Evolutionary conservation across 1,139 yeast genomes (phyloP).

Genomic region (Pneumocystis wakefieldiae): DNA sequence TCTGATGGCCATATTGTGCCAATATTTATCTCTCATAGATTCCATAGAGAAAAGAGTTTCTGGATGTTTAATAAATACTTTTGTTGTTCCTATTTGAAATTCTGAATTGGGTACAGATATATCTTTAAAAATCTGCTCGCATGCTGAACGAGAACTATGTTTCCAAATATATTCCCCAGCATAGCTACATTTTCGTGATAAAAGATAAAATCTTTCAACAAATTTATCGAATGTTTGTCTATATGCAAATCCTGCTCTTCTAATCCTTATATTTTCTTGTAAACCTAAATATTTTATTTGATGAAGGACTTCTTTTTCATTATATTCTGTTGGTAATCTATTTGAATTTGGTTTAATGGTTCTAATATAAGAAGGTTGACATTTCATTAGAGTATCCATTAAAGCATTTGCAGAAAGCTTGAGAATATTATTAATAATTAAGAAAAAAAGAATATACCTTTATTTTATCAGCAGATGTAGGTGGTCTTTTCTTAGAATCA

Average conservation of each 20-base stretch:
- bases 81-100: constrained; percentile 86
- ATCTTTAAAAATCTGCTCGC: constrained; percentile 58
- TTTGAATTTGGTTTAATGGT: constrained; percentile 96
- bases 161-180: constrained; percentile 97
- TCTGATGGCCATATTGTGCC: constrained; percentile 97
- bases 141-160: constrained; percentile 76
- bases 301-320: constrained; percentile 76
- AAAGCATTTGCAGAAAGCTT: constrained; percentile 67
- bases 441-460: constrained; percentile 27
- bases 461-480: constrained; percentile 95
- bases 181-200: constrained; percentile 81
- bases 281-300: constrained; percentile 92
- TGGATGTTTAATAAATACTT: constrained; percentile 91
- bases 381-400: constrained; percentile 74
- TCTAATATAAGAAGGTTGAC: constrained; percentile 91
- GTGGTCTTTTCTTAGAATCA: constrained; percentile 71
- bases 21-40: constrained; percentile 90
- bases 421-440: neutral
- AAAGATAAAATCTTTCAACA: constrained; percentile 84
- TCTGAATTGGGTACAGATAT: constrained; percentile 69
- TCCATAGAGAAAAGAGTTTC: constrained; percentile 92
- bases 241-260: constrained; percentile 98
- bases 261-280: constrained; percentile 89
- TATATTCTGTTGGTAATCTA: constrained; percentile 80
- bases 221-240: constrained; percentile 94